Evolutionary conservation across 1,139 yeast species (phyloP).

Genomic region (Taiozyma onychis): DNA sequence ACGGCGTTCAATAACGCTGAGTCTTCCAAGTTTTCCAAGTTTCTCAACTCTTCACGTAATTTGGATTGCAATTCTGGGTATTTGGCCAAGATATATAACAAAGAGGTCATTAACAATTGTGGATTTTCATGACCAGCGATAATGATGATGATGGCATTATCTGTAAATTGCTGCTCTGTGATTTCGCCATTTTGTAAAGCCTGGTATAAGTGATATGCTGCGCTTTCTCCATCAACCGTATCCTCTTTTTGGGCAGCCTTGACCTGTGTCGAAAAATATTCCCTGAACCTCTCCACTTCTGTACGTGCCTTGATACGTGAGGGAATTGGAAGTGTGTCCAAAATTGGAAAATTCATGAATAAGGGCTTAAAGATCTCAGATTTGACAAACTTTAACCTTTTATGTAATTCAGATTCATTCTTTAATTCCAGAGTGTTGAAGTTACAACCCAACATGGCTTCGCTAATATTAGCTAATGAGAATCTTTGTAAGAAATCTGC

Average conservation of each 20-base stretch:
- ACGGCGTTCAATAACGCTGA: slow-evolving; percentile 31
- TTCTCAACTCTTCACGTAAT: slow-evolving; percentile 29
- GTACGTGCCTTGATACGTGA: slow-evolving; percentile 39
- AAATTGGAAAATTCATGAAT: slow-evolving; percentile 47
- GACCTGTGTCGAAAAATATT: slow-evolving; percentile 28
- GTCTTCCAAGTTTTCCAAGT: slow-evolving; percentile 14
- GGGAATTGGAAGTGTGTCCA: slow-evolving; percentile 47
- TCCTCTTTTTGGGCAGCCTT: slow-evolving; percentile 25
- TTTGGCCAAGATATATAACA: slow-evolving; percentile 44
- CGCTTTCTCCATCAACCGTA: slow-evolving; percentile 25
- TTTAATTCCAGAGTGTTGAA: slow-evolving; percentile 30
- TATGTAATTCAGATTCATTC: slow-evolving; percentile 31
- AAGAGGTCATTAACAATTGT: slow-evolving; percentile 43
- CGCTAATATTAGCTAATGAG: slow-evolving; percentile 46
- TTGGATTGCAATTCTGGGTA: slow-evolving; percentile 31
- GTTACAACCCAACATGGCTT: slow-evolving; percentile 46
- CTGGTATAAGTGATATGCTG: slow-evolving; percentile 31
- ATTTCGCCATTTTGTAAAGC: slow-evolving; percentile 35
- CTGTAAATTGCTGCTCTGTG: slow-evolving; percentile 43
- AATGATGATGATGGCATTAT: slow-evolving; percentile 52
- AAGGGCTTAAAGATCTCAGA: slow-evolving; percentile 52
- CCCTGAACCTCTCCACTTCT: slow-evolving; percentile 40
- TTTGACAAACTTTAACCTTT: slow-evolving; percentile 39
- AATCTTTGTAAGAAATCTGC: slow-evolving; percentile 41
- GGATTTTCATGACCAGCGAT: slow-evolving; percentile 67